phyloP scores from a whole-genome alignment of 768 basidiomycete genomes.

The Pulveroboletus sp. region DNA sequence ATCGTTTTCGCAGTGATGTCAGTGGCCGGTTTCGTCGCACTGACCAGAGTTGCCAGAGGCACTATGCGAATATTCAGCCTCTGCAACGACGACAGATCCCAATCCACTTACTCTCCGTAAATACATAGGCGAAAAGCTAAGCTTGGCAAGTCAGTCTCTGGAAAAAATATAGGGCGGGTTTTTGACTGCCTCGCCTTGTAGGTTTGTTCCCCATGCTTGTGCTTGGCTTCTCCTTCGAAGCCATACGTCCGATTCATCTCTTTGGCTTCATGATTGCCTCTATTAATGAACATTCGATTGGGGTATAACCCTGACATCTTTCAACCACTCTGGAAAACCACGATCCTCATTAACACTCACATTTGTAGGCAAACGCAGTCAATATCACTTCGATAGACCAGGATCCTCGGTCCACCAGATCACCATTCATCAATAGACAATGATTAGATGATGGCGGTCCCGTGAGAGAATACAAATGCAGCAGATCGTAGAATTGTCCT shows the following conservation, averaged over 20 bases:
- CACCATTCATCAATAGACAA: conserved; percentile 86
- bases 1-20: conserved; percentile 48
- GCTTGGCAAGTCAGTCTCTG: conserved; percentile 3
- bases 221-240: conserved; percentile 93
- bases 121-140: conserved; percentile 89
- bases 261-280: conserved; percentile 95
- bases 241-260: conserved; percentile 97
- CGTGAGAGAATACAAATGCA: conserved; percentile 83
- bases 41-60: conserved; percentile 83
- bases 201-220: conserved; percentile 93
- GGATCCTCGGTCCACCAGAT: conserved; percentile 96
- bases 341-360: conserved; percentile 38
- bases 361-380: conserved; percentile 93
- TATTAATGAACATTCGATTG: conserved; percentile 84
- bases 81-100: neutral
- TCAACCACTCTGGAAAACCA: conserved; percentile 10
- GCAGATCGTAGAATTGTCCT: conserved; percentile 95
- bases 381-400: conserved; percentile 94
- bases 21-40: conserved; percentile 58
- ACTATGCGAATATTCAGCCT: conserved; percentile 46
- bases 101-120: conserved; percentile 68
- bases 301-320: conserved; percentile 80
- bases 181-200: conserved; percentile 60
- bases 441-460: conserved; percentile 84
- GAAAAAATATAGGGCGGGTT: neutral